Evolutionary conservation across 1,284 basidiomycete species (phyloP), one percentile per base, ranked within the genome.

Genomic region (Cronartium quercuum): DNA sequence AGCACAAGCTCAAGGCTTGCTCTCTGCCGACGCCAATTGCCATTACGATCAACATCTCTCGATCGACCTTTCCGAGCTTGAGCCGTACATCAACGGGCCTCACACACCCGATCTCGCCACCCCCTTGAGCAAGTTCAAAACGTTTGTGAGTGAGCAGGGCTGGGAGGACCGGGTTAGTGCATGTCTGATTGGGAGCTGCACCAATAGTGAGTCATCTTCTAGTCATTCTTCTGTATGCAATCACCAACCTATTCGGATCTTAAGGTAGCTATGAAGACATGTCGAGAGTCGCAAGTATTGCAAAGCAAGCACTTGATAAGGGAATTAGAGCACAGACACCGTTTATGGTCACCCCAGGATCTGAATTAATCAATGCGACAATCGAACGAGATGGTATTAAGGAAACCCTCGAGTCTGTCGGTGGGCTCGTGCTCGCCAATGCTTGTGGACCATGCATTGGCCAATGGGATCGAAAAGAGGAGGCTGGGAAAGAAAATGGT

Each of bases 371-470:
- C 79, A 88, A 96, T 67, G 96, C 96, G 2, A 99, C 96, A 0
- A 93, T 98, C 83, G 94, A 97, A 83, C 88, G 95, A 47, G 96
- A 99, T 81, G 87, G 90, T 37, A 87, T 98, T 69, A 94, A 92
- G 40, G 84, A 86, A 35, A 86, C 87, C 58, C 84, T 98, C 47
- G 87, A 94, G 81, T 88, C 88, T 78, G 91, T 97, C 65, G 95
- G 95, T 40, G 94, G 89, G 6, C 86, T 90, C 51, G 95, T 99
- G 15, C 85, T 99, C 40, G 95, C 96, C 13, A 99, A 99, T 82
- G 96, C 96, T 0, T 98, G 96, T 79, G 96, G 96, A 68, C 96
- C 96, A 40, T 99, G 96, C 82, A 98, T 98, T 79, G 96, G 96
- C 51, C 96, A 98, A 84, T 99, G 96, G 96, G 94, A 98, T 82